phyloP scores from a whole-genome alignment of 176 grass and related monocot species.

The Panicum miliaceum region DNA sequence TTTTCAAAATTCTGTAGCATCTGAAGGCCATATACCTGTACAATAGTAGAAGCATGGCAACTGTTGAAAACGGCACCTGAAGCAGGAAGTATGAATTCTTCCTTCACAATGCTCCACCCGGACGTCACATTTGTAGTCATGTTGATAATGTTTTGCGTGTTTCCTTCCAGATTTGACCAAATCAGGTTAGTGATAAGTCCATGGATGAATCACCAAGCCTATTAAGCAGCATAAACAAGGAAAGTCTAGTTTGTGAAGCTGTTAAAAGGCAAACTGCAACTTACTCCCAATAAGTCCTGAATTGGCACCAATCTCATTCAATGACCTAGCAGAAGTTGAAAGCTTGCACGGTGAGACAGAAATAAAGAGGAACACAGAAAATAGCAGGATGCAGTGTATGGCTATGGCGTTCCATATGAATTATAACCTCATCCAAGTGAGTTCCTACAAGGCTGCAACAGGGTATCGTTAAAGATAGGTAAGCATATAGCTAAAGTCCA shows the following conservation, averaged over 20 bases:
- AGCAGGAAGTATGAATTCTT: slow-evolving; percentile 57
- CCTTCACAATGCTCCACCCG: slow-evolving; percentile 59
- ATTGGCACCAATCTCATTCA: not conserved
- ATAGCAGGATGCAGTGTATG: slow-evolving; percentile 16
- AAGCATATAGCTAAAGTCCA: not conserved
- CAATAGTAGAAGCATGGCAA: slow-evolving; percentile 86
- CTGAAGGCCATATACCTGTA: slow-evolving; percentile 46
- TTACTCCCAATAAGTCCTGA: slow-evolving; percentile 12
- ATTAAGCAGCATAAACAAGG: not conserved
- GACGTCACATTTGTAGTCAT: slow-evolving; percentile 37
- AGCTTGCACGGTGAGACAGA: not conserved
- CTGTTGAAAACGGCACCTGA: slow-evolving; percentile 58
- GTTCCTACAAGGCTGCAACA: slow-evolving; percentile 4
- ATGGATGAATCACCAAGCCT: slow-evolving; percentile 1
- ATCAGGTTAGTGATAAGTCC: slow-evolving; percentile 23
- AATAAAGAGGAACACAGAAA: slow-evolving; percentile 23
- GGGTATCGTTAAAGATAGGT: not conserved
- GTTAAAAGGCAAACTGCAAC: not conserved
- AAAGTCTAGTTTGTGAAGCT: not conserved
- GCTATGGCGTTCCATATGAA: not conserved
- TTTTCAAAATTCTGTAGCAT: not conserved
- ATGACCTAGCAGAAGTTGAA: not conserved
- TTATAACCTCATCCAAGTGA: not conserved
- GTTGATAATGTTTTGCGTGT: slow-evolving; percentile 29
- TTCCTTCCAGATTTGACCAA: slow-evolving; percentile 27